Evolutionary conservation across 139 green algal genomes (phyloP), one percentile per base, ranked within the genome.

Genomic region (Chlorella vulgaris): DNA sequence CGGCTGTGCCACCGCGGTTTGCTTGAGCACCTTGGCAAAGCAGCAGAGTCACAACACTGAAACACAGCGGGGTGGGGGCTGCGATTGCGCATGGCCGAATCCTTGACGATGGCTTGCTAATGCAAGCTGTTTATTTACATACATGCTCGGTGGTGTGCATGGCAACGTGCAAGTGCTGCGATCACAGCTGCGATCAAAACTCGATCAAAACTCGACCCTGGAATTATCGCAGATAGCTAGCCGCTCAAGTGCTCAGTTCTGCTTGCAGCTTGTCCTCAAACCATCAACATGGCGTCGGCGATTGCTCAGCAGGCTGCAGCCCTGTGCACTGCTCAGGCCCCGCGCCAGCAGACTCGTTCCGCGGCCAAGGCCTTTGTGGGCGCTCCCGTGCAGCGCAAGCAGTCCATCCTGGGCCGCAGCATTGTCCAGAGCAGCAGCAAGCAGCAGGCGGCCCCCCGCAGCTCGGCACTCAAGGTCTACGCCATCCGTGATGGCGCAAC

Each of bases 401-500:
- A 63, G 69, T 29, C 42, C 29, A 31, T 63, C 39, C 26, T 62
- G 43, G 69, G 26, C 43, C 69, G 43, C 42, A 31, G 39, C 69
- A 53, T 33, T 29, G 43, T 53, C 15, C 69, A 76, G 29, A 76
- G 51, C 39, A n/a, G 36, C 22, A 33, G 28, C n/a, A 24, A 63
- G 69, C 69, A 65, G 69, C 69, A 76, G 69, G 24, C 18, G 5
- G 55, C 21, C n/a, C 47, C 55, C 53, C 86, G 80, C 50, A n/a
- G 60, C 50, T 24, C 53, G 8, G 75, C 84, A 18, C 8, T 85
- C 51, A 63, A 86, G 83, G 88, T 93, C 21, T 68, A 80, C n/a
- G 90, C 88, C 35, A 58, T 98, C 10, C 86, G 80, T 67, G 94
- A 97, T 71, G 94, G 94, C 29, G 87, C 86, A 13, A 67, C 66